These are phyloP conservation scores for Sisymbrium altissimum DNA, from an alignment of 345 rosid species.

Conservation along the genomic window DNA sequence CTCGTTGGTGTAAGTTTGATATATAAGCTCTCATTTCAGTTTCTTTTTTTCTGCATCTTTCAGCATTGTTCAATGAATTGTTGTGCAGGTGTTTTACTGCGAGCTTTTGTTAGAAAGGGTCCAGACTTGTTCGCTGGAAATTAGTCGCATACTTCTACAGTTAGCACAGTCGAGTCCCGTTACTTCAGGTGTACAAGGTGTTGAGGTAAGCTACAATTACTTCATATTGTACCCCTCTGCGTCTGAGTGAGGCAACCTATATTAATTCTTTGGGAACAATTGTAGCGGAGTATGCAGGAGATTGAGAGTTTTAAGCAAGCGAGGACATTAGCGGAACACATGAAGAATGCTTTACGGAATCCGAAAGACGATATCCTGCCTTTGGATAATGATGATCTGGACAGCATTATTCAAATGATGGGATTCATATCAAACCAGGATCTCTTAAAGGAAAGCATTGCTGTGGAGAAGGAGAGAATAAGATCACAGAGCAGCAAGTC, in stretches of 20 bases:
- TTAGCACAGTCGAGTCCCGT: slow-evolving; percentile 46
- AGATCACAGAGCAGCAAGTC: slow-evolving; percentile 36
- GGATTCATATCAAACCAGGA: slow-evolving; percentile 62
- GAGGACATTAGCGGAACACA: slow-evolving; percentile 36
- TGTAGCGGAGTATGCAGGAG: slow-evolving; percentile 65
- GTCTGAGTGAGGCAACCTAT: slow-evolving; percentile 10
- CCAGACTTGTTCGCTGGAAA: slow-evolving; percentile 56
- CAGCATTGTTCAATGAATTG: background rate
- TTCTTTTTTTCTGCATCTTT: background rate
- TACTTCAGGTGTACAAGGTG: slow-evolving; percentile 42
- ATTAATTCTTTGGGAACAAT: slow-evolving; percentile 31
- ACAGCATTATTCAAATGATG: slow-evolving; percentile 50
- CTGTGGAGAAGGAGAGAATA: slow-evolving; percentile 76
- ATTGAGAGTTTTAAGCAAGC: slow-evolving; percentile 48
- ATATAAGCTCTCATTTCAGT: background rate
- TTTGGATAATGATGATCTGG: slow-evolving; percentile 44
- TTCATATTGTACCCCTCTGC: background rate
- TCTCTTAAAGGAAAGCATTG: slow-evolving; percentile 70
- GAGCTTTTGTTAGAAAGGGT: slow-evolving; percentile 55
- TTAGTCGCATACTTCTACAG: slow-evolving; percentile 48
- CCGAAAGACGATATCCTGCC: slow-evolving; percentile 46
- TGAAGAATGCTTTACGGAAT: slow-evolving; percentile 50
- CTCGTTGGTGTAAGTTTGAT: slow-evolving; percentile 58
- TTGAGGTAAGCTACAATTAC: slow-evolving; percentile 48
- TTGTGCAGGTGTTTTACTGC: slow-evolving; percentile 56